Conservation (phyloP, 1,284 basidiomycete genomes). For the Leccinum brunneo-olivaceum region DNA sequence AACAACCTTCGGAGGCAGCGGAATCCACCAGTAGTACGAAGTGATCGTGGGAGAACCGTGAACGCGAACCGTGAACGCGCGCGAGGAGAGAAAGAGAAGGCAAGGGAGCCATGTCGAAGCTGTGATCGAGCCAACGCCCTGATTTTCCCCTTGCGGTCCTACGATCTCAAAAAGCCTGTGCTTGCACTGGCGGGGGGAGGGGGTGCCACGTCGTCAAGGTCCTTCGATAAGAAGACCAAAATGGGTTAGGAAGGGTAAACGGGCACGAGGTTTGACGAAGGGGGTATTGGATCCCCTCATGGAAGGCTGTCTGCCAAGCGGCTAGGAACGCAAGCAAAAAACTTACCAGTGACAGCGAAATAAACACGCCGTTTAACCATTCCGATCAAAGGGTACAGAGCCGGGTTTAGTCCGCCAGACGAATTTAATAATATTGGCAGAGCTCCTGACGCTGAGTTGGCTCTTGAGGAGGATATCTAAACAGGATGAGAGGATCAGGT, state of each 20-base stretch:
- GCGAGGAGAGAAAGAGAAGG: conserved; percentile 1
- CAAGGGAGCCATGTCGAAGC: conserved; percentile 16
- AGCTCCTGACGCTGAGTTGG: background rate
- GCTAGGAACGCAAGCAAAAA: conserved; percentile 18
- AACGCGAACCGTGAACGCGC: conserved; percentile 10
- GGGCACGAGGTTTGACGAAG: conserved; percentile 26
- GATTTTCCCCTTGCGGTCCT: conserved; percentile 25
- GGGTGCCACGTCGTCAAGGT: conserved; percentile 26
- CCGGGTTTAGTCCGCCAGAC: conserved; percentile 4
- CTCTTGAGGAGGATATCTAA: background rate
- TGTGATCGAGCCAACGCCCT: conserved; percentile 24
- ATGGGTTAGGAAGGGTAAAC: conserved; percentile 24
- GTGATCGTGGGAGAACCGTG: conserved; percentile 31
- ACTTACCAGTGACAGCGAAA: conserved; percentile 10
- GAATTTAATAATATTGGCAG: conserved; percentile 8
- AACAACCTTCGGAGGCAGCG: conserved; percentile 26
- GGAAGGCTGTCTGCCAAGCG: conserved; percentile 16
- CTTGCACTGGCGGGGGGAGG: conserved; percentile 5
- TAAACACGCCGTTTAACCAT: conserved; percentile 10
- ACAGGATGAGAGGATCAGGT: conserved; percentile 1
- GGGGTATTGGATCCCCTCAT: conserved; percentile 21
- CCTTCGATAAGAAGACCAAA: conserved; percentile 23
- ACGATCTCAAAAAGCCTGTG: conserved; percentile 20
- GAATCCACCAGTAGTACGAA: conserved; percentile 23
- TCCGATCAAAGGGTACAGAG: conserved; percentile 8